A percentile compares a stretch with the other conserved stretches of the same genome.
phyloP scores from a whole-genome alignment of 2,329 filamentous ascomycete species.

The Fusarium kyushuense region DNA sequence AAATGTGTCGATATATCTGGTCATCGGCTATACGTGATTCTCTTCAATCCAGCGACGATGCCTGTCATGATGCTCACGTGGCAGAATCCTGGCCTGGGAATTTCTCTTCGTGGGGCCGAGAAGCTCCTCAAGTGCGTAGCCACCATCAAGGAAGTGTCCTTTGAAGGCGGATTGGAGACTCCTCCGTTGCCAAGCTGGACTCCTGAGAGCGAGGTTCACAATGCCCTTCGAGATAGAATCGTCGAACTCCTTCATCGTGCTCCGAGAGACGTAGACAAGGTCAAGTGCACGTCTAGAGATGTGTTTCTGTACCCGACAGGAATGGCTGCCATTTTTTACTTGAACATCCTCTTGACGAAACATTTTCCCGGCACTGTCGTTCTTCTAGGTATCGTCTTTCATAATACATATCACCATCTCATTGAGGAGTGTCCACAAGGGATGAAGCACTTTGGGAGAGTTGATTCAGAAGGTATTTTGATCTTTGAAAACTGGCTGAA shows the following conservation, averaged over 20 bases:
- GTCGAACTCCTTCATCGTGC: constrained; percentile 57
- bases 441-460: constrained; percentile 61
- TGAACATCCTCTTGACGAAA: constrained; percentile 55
- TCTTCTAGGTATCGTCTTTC: constrained; percentile 65
- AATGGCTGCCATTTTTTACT: constrained; percentile 64
- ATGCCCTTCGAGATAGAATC: constrained; percentile 56
- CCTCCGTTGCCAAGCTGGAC: constrained; percentile 55
- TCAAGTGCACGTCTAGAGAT: constrained; percentile 52
- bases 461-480: constrained; percentile 57
- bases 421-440: constrained; percentile 59
- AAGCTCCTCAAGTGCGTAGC: constrained; percentile 55
- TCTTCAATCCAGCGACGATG: constrained; percentile 54
- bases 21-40: constrained; percentile 59
- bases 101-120: constrained; percentile 61
- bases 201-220: constrained; percentile 55
- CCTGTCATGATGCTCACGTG: constrained; percentile 58
- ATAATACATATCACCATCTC: constrained; percentile 62
- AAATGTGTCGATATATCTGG: constrained; percentile 57
- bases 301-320: constrained; percentile 67
- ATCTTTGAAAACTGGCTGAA: constrained; percentile 60
- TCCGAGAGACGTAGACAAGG: constrained; percentile 48
- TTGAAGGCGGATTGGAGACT: constrained; percentile 28
- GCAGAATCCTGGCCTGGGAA: constrained; percentile 60
- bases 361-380: constrained; percentile 54
- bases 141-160: constrained; percentile 51